Percentiles rank a stretch among this genome's conserved stretches.
These are phyloP conservation scores for Raffaelea albimanens DNA, from an alignment of 2,329 filamentous ascomycete genomes.

Conservation along the genomic window DNA sequence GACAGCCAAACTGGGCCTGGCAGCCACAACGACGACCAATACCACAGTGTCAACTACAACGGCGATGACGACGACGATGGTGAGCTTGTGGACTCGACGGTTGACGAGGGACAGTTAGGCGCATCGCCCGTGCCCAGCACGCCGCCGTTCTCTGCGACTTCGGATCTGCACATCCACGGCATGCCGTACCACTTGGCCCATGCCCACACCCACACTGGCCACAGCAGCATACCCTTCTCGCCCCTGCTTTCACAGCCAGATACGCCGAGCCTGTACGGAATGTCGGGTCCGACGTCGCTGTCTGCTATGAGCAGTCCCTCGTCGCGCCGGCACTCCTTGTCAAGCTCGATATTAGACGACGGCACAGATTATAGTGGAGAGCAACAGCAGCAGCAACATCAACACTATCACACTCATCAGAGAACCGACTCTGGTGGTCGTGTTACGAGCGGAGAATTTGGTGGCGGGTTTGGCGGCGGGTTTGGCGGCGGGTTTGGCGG, in stretches of 20 bases:
- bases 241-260: constrained; percentile 27
- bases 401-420: not conserved
- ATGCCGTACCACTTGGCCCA: not conserved
- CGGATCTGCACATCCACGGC: not conserved
- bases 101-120: not conserved
- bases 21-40: not conserved
- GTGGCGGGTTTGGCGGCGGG: not conserved
- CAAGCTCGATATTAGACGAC: constrained; percentile 35
- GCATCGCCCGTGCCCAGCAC: not conserved
- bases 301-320: constrained; percentile 35
- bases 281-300: constrained; percentile 25
- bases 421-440: not conserved
- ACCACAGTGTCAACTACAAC: constrained; percentile 1
- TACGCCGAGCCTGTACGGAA: constrained; percentile 32
- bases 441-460: not conserved
- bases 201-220: not conserved
- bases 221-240: constrained; percentile 2
- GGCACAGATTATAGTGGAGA: constrained; percentile 33
- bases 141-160: constrained; percentile 9
- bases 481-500: not conserved
- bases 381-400: constrained; percentile 1
- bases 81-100: not conserved
- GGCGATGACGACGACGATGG: not conserved
- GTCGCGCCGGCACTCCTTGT: constrained; percentile 40
- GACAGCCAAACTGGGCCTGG: not conserved